Percentiles rank a stretch among this genome's conserved stretches.
phyloP scores from a whole-genome alignment of 306 rosid species.

The Cicer yamashitae region DNA sequence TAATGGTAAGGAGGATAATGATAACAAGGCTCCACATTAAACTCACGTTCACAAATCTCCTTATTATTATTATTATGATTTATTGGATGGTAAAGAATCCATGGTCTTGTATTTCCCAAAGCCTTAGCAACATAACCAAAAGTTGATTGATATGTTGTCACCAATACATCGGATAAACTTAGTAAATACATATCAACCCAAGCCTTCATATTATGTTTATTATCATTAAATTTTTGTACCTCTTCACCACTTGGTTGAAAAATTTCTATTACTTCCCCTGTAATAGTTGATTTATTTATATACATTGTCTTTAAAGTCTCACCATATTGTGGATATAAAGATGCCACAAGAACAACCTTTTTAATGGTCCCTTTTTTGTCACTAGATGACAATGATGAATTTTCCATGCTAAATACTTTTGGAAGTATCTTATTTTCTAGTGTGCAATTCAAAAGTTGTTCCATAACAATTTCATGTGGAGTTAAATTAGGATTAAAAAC shows the following conservation, averaged over 20 bases:
- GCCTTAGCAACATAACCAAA: conserved; percentile 75
- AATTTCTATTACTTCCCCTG: conserved; percentile 47
- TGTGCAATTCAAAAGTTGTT: conserved; percentile 55
- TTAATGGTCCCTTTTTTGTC: neutral
- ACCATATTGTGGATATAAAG: conserved; percentile 51
- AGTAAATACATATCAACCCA: conserved; percentile 63
- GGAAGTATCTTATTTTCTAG: conserved; percentile 54
- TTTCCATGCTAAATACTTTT: conserved; percentile 2
- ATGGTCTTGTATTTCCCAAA: conserved; percentile 61
- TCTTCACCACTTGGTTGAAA: conserved; percentile 24
- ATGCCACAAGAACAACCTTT: conserved; percentile 60
- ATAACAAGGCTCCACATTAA: conserved; percentile 68
- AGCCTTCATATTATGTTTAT: conserved; percentile 61
- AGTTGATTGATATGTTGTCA: conserved; percentile 66
- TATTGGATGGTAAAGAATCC: conserved; percentile 54
- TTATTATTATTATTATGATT: neutral
- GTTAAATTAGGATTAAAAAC: neutral
- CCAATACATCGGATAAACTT: conserved; percentile 61
- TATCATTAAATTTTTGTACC: conserved; percentile 58
- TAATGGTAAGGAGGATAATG: conserved; percentile 57
- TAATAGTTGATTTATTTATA: conserved; percentile 49
- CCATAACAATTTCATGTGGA: conserved; percentile 47
- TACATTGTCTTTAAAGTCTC: conserved; percentile 54
- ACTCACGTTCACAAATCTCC: conserved; percentile 44
- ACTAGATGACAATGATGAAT: neutral